These are phyloP conservation scores for Solanum sejunctum DNA, from an alignment of 257 asterid genomes.

Conservation along the genomic window DNA sequence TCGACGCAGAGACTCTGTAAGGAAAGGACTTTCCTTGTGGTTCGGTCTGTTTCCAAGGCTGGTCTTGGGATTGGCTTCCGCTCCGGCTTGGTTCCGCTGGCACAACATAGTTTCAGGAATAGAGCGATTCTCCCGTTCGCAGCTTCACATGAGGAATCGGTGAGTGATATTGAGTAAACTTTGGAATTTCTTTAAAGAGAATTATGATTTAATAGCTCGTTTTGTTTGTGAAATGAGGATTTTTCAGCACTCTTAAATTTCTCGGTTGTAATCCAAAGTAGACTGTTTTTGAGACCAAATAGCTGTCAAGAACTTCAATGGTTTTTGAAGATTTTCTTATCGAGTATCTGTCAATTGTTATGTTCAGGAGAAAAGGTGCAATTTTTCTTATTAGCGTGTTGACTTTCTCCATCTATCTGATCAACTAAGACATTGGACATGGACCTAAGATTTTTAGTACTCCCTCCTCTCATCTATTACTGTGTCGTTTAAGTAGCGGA, in stretches of 20 bases:
- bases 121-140: slow-evolving; percentile 42
- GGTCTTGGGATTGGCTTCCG: slow-evolving; percentile 8
- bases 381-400: neutral
- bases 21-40: slow-evolving; percentile 1
- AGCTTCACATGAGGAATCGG: slow-evolving; percentile 77
- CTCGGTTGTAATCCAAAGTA: neutral
- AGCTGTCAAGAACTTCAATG: neutral
- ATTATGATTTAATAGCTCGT: neutral
- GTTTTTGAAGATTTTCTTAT: neutral
- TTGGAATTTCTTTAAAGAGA: neutral
- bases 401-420: neutral
- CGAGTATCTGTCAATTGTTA: neutral
- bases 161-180: slow-evolving; percentile 7
- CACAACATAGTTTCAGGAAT: slow-evolving; percentile 11
- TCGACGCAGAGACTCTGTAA: slow-evolving; percentile 1
- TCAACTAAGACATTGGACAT: neutral
- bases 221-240: neutral
- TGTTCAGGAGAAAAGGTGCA: neutral
- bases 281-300: neutral
- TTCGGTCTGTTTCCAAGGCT: slow-evolving; percentile 8
- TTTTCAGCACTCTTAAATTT: neutral
- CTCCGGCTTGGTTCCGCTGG: slow-evolving; percentile 1
- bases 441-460: neutral
- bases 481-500: neutral
- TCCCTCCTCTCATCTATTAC: neutral